Percentiles rank a stretch among this genome's conserved stretches.
Evolutionary conservation across 352 stramenopile species (phyloP).

Genomic region (Vaucheria bursata): DNA sequence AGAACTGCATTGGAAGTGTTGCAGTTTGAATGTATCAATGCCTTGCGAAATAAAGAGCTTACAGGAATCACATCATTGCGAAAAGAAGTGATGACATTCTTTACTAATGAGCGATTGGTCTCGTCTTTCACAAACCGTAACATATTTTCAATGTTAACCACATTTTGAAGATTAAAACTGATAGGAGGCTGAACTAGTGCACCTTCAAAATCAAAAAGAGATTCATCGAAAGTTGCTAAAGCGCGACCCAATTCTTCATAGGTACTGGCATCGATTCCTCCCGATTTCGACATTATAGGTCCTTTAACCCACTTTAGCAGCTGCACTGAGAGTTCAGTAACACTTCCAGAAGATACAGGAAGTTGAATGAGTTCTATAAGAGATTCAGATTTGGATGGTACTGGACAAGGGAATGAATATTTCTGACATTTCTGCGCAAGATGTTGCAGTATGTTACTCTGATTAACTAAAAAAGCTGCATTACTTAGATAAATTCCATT

Average conservation of each 20-base stretch:
- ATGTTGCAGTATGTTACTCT: neutral
- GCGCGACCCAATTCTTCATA: constrained; percentile 16
- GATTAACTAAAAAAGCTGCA: neutral
- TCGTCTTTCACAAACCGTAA: constrained; percentile 18
- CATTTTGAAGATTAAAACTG: constrained; percentile 27
- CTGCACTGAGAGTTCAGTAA: constrained; percentile 1
- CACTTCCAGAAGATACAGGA: neutral
- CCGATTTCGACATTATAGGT: neutral
- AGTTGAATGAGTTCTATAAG: neutral
- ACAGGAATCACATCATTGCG: constrained; percentile 19
- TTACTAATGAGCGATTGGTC: neutral
- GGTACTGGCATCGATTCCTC: neutral
- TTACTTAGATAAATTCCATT: constrained; percentile 4
- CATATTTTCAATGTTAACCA: constrained; percentile 13
- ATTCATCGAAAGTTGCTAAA: constrained; percentile 7
- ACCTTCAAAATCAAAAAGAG: constrained; percentile 16
- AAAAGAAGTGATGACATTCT: constrained; percentile 25
- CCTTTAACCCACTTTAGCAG: constrained; percentile 25
- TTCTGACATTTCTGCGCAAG: neutral
- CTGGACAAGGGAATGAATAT: neutral
- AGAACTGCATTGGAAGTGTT: constrained; percentile 43
- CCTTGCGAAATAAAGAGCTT: constrained; percentile 11
- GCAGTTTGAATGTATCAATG: constrained; percentile 39
- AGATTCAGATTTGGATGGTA: neutral
- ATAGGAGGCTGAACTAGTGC: constrained; percentile 5